phyloP scores from a whole-genome alignment of 2,329 filamentous ascomycete species.

The Drechslera avenae region DNA sequence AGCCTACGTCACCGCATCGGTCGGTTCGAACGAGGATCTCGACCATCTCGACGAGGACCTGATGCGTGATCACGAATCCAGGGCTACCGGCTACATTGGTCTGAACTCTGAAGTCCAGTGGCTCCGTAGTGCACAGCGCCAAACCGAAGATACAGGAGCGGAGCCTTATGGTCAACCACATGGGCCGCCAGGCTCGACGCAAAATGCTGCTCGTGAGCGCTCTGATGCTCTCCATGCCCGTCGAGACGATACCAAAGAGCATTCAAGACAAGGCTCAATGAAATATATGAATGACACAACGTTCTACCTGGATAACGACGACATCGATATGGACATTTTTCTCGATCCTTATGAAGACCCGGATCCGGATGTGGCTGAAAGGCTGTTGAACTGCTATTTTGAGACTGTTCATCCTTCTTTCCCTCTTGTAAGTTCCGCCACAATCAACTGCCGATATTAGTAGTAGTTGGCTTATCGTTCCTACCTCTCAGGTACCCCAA shows the following conservation, averaged over 20 bases:
- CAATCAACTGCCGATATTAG: no score
- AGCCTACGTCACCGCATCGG: conserved; percentile 11
- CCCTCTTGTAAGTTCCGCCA: no score
- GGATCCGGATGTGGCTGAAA: conserved; percentile 27
- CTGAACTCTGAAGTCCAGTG: conserved; percentile 34
- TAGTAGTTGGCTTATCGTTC: no score
- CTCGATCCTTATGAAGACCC: conserved; percentile 34
- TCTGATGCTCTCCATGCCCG: conserved; percentile 5
- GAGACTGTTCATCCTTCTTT: conserved; percentile 24
- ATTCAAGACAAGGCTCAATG: background rate
- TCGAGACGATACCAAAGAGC: background rate
- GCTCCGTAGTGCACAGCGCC: conserved; percentile 22
- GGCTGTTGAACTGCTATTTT: conserved; percentile 41
- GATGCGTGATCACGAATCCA: conserved; percentile 15
- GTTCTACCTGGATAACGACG: conserved; percentile 31
- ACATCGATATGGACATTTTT: conserved; percentile 21
- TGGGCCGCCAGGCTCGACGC: conserved; percentile 23
- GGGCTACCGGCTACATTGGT: conserved; percentile 34
- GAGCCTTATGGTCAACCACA: conserved; percentile 20
- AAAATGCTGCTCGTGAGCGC: conserved; percentile 9
- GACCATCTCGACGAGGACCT: conserved; percentile 29
- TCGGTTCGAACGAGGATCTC: conserved; percentile 18
- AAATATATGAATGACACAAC: no score
- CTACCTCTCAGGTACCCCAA: no score
- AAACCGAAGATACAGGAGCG: conserved; percentile 7